Evolutionary conservation across 2,329 filamentous ascomycete genomes (phyloP).

Genomic region (Leptographium lundbergii): DNA sequence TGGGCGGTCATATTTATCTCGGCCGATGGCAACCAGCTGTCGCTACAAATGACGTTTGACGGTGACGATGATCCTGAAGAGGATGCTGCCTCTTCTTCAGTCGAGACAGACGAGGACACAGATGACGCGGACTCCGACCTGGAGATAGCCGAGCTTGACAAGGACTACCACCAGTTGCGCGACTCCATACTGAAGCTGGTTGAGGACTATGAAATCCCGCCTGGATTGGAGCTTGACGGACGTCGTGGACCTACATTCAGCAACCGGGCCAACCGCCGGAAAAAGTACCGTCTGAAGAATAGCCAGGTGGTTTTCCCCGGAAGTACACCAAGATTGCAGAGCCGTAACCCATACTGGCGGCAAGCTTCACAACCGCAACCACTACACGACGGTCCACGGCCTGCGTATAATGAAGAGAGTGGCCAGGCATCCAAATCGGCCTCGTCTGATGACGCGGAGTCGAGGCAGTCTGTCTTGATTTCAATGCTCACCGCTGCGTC

Average conservation of each 20-base stretch:
- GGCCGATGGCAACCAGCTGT: constrained; percentile 55
- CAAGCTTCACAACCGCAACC: not conserved
- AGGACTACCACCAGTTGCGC: constrained; percentile 69
- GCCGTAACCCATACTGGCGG: constrained; percentile 35
- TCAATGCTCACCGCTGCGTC: constrained; percentile 68
- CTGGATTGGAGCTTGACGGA: constrained; percentile 47
- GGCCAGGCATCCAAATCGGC: not conserved
- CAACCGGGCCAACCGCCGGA: constrained; percentile 52
- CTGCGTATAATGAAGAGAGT: not conserved
- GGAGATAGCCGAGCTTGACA: constrained; percentile 52
- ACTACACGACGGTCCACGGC: too few relatives aligned
- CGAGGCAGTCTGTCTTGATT: constrained; percentile 37
- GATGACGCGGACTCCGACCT: constrained; percentile 47
- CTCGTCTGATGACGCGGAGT: constrained; percentile 22
- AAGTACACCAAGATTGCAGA: constrained; percentile 19
- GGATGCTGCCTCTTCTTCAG: constrained; percentile 48
- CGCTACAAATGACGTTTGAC: constrained; percentile 60
- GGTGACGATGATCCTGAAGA: constrained; percentile 51
- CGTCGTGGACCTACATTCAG: constrained; percentile 50
- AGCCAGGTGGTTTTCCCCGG: constrained; percentile 38
- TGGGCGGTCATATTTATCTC: constrained; percentile 77
- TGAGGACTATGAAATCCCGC: constrained; percentile 69
- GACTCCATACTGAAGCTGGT: constrained; percentile 71
- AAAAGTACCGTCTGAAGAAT: constrained; percentile 48
- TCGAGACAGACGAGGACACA: constrained; percentile 46